Evolutionary conservation across 148 eudicot genomes (phyloP).

Genomic region (Rhododendron griersonianum): DNA sequence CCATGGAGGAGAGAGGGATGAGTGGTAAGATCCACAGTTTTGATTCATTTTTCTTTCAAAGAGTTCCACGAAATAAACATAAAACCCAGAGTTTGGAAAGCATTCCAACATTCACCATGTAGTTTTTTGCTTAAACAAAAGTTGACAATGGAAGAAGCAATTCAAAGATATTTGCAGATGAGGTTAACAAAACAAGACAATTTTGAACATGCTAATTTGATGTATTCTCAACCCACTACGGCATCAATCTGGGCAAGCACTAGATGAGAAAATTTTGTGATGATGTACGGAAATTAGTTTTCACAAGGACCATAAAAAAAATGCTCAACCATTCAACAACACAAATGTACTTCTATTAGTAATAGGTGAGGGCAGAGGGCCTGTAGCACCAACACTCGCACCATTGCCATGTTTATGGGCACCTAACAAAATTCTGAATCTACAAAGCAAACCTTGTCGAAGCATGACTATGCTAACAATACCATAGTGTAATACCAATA

Average conservation of each 20-base stretch:
- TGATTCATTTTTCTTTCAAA: not conserved
- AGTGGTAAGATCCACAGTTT: not conserved
- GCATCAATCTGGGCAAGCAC: not conserved
- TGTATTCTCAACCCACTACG: not conserved
- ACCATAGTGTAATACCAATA: not conserved
- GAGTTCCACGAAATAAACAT: not conserved
- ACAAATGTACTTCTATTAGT: not conserved
- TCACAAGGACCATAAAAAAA: constrained; percentile 1
- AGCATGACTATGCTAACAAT: not conserved
- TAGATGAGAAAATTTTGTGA: not conserved
- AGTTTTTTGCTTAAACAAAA: not conserved
- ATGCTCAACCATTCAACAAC: constrained; percentile 2
- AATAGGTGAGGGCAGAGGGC: not conserved
- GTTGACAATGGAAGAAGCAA: not conserved
- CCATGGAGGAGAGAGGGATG: not conserved
- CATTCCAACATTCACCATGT: not conserved
- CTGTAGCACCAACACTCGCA: not conserved
- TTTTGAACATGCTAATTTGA: not conserved
- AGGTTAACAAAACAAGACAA: not conserved
- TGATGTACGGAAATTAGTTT: not conserved
- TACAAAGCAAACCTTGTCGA: not conserved
- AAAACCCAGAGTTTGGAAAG: not conserved
- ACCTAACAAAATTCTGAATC: not conserved
- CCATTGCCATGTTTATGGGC: not conserved
- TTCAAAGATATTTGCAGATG: not conserved